Conservation (phyloP, 2,329 filamentous ascomycete species). For the Talaromyces sp. region DNA sequence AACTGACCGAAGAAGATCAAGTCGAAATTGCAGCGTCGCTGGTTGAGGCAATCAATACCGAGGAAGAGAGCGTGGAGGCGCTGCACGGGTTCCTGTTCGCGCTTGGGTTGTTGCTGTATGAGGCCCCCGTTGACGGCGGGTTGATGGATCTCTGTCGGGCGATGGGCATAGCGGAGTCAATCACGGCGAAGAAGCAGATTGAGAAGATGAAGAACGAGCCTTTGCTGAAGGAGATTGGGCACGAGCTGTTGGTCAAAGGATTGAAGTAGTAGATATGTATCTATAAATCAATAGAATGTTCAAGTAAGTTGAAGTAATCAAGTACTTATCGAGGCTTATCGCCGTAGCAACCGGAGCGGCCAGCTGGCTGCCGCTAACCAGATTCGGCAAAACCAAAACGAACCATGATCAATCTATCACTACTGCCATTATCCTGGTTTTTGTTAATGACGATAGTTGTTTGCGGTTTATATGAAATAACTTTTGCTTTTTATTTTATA, state of each 20-base stretch:
- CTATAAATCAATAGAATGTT: not conserved
- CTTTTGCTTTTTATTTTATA: not conserved
- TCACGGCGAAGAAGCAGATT: slow-evolving; percentile 54
- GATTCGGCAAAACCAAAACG: slow-evolving; percentile 28
- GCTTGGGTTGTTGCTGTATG: slow-evolving; percentile 72
- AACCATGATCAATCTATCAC: slow-evolving; percentile 2
- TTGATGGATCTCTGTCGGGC: slow-evolving; percentile 74
- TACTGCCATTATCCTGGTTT: not conserved
- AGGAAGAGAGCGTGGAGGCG: slow-evolving; percentile 60
- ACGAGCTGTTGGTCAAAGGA: slow-evolving; percentile 43
- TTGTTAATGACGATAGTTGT: not conserved
- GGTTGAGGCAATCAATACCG: slow-evolving; percentile 65
- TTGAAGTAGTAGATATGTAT: slow-evolving; percentile 19
- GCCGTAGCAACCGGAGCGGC: slow-evolving; percentile 14
- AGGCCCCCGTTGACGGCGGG: slow-evolving; percentile 65
- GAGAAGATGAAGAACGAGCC: slow-evolving; percentile 56
- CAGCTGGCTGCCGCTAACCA: slow-evolving; percentile 17
- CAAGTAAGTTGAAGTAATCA: no score
- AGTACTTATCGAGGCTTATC: not conserved
- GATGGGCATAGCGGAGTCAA: slow-evolving; percentile 67
- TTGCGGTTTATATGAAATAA: not conserved
- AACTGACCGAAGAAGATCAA: slow-evolving; percentile 65
- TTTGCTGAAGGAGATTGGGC: slow-evolving; percentile 52
- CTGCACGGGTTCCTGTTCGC: slow-evolving; percentile 73
- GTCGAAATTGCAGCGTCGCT: slow-evolving; percentile 78